Conservation (phyloP, 192 early-diverging fungal species). For the Linnemannia hyalina region DNA sequence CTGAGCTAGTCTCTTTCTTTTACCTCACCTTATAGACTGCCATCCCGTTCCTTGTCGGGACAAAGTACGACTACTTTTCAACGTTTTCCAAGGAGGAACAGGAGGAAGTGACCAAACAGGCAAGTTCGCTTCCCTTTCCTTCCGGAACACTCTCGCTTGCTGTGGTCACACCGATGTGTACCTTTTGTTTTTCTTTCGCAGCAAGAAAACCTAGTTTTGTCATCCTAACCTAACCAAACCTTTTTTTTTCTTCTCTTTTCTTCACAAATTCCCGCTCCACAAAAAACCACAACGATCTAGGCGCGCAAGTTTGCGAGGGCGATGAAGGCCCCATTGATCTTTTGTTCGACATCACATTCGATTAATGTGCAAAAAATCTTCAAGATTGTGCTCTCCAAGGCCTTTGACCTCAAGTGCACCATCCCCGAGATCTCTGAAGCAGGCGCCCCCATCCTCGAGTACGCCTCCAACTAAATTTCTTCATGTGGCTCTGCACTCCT, state of each 20-base stretch:
- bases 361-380: conserved; percentile 99
- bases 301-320: conserved; percentile 90
- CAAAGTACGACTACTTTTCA: conserved; percentile 96
- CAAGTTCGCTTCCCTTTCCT: conserved; percentile 23
- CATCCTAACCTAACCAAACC: background rate
- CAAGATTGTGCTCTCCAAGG: conserved; percentile 94
- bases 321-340: conserved; percentile 96
- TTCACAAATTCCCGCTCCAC: background rate
- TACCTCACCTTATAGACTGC: conserved; percentile 71
- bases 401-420: conserved; percentile 93
- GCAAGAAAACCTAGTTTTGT: background rate
- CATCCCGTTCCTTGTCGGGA: conserved; percentile 94
- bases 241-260: background rate
- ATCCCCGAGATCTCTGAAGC: conserved; percentile 93
- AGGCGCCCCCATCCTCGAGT: conserved; percentile 94
- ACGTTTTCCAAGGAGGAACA: conserved; percentile 89
- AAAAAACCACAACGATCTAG: conserved; percentile 43
- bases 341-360: conserved; percentile 92
- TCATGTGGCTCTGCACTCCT: too few relatives aligned
- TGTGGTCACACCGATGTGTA: background rate
- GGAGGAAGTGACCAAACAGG: conserved; percentile 93
- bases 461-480: conserved; percentile 34
- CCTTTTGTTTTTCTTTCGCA: background rate
- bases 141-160: background rate
- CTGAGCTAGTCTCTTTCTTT: background rate